These are phyloP conservation scores for Phytophthora tentaculata DNA, from an alignment of 352 stramenopile genomes.

Conservation along the genomic window DNA sequence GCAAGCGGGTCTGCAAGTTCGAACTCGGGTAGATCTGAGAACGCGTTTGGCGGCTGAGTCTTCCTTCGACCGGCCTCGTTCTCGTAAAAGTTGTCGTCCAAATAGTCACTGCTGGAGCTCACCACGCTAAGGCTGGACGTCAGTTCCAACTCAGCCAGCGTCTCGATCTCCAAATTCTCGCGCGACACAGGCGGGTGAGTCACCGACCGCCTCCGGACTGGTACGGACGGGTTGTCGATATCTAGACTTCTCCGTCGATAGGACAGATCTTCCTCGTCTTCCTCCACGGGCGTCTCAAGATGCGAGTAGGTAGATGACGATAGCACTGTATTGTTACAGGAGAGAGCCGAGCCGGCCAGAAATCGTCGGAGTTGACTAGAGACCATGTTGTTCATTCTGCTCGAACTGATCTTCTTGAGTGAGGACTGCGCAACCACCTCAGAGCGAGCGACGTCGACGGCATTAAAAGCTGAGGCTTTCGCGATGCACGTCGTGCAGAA, in stretches of 20 bases:
- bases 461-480: constrained; percentile 42
- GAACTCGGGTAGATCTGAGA: constrained; percentile 19
- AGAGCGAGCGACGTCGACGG: constrained; percentile 44
- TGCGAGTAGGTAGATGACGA: constrained; percentile 24
- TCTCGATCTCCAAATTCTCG: constrained; percentile 13
- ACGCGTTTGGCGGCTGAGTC: constrained; percentile 22
- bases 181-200: constrained; percentile 19
- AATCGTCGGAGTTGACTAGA: constrained; percentile 18
- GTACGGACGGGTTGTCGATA: not conserved
- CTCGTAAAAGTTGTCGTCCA: constrained; percentile 27
- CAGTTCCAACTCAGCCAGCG: constrained; percentile 21
- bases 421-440: constrained; percentile 35
- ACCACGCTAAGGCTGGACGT: constrained; percentile 19
- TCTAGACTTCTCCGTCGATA: constrained; percentile 16
- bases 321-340: constrained; percentile 20
- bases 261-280: constrained; percentile 22
- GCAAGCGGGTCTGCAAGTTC: constrained; percentile 21
- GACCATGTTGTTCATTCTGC: constrained; percentile 37
- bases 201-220: constrained; percentile 24
- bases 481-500: constrained; percentile 57
- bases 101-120: constrained; percentile 28
- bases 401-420: constrained; percentile 10
- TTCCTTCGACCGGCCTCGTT: constrained; percentile 30
- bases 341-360: constrained; percentile 20
- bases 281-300: constrained; percentile 20